Evolutionary conservation across 805 yeast genomes (phyloP).

Genomic region (Candida incommunis): DNA sequence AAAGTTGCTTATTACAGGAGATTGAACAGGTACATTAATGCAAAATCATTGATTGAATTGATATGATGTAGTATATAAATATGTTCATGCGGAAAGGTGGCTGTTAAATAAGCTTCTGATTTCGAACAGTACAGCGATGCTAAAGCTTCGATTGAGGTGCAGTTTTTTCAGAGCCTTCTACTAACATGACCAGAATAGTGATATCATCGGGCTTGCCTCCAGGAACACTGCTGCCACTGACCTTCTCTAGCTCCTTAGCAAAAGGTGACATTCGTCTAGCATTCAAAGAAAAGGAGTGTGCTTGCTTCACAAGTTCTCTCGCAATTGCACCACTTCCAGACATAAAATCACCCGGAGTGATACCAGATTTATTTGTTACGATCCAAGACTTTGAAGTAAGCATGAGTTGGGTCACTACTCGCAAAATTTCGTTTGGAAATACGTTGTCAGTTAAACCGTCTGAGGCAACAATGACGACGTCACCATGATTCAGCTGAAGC

Average conservation of each 20-base stretch:
- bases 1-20: no score
- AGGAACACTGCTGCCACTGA: conserved; percentile 52
- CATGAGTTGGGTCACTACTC: conserved; percentile 45
- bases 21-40: no score
- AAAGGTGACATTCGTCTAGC: conserved; percentile 70
- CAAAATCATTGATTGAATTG: no score
- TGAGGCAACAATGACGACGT: conserved; percentile 73
- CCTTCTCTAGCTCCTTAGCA: conserved; percentile 56
- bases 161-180: neutral
- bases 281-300: conserved; percentile 57
- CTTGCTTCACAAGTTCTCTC: conserved; percentile 45
- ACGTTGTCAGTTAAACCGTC: conserved; percentile 92
- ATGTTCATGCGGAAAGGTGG: no score
- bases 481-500: conserved; percentile 55
- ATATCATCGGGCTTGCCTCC: conserved; percentile 97
- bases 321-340: conserved; percentile 34
- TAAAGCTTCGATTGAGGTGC: neutral
- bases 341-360: conserved; percentile 10
- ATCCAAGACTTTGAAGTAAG: conserved; percentile 21
- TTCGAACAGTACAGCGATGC: neutral
- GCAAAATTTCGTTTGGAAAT: conserved; percentile 53
- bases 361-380: conserved; percentile 14
- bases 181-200: conserved; percentile 44
- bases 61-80: no score
- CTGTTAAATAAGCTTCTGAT: no score